A percentile compares a stretch with the other conserved stretches of the same genome.
These are phyloP conservation scores for Mucor indicus DNA, from an alignment of 371 early-diverging fungal genomes.

Conservation along the genomic window DNA sequence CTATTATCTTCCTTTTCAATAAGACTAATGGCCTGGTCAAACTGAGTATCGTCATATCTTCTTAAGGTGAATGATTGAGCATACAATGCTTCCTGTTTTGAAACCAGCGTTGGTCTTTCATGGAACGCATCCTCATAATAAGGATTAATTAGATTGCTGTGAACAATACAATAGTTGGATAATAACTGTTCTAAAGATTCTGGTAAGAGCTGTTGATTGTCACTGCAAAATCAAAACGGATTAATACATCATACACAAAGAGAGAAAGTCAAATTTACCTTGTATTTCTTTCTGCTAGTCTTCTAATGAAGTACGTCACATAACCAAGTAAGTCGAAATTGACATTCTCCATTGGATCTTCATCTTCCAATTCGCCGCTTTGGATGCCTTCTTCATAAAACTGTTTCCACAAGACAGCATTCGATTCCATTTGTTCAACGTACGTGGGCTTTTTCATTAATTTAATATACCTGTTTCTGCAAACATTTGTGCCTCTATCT, in stretches of 20 bases:
- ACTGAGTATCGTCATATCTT: not conserved
- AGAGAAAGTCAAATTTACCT: not conserved
- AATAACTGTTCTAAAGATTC: not conserved
- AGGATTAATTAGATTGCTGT: not conserved
- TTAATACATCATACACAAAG: too few species aligned
- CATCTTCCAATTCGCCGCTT: slow-evolving; percentile 28
- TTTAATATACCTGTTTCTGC: slow-evolving; percentile 37
- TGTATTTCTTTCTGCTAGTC: not conserved
- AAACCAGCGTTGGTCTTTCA: slow-evolving; percentile 12
- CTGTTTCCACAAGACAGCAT: slow-evolving; percentile 31
- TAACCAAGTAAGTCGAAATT: slow-evolving; percentile 31
- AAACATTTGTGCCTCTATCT: slow-evolving; percentile 13
- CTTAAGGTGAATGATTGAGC: slow-evolving; percentile 9
- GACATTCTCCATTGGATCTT: slow-evolving; percentile 13
- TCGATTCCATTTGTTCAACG: slow-evolving; percentile 21
- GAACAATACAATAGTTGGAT: not conserved
- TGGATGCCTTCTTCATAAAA: slow-evolving; percentile 34
- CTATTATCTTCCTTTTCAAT: slow-evolving; percentile 1
- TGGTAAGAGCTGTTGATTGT: too few species aligned
- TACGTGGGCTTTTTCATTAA: slow-evolving; percentile 19
- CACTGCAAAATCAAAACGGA: too few species aligned
- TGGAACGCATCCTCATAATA: slow-evolving; percentile 25
- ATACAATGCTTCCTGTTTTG: slow-evolving; percentile 17
- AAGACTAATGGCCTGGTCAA: not conserved
- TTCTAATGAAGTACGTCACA: slow-evolving; percentile 37